Base-by-base conservation (phyloP, 805 yeast genomes). In the Wickerhamomyces tratensis region DNA sequence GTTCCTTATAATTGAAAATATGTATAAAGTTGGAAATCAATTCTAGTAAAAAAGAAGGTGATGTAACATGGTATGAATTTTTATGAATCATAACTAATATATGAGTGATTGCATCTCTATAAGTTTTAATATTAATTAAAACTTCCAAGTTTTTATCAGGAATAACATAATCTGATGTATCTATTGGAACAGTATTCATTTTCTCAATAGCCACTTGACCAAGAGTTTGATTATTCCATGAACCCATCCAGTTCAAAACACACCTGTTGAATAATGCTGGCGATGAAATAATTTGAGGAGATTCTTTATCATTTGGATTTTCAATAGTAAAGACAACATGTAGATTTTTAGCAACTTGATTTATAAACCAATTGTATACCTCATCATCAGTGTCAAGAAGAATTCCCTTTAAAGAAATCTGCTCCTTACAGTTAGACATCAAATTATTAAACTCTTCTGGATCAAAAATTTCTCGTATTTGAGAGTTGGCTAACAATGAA, bases 251-350 rank as follows among this genome's bases (percentile, higher is more conserved):
- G 53, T 82, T 77, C 35, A 91, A 61, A 2, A 86, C 94, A 66
- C 97, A 89, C 54, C 98, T 67, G 54, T 89, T 89, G 61, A 86
- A 81, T 33, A 89, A 63, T 0, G 97, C 97, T 0, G 96, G 95
- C 0, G 96, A 89, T 0, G 87, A 68, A 2, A 82, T 68, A 12
- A 80, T 68, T 15, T 71, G 73, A 0, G 79, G 67, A 8, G 57
- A 49, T 7, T 43, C 36, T 2, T 44, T 35, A 2, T 52, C 47
- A 13, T 68, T 61, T 0, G 77, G 73, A 29, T 80, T 79, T 44
- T 77, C 74, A 47, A 86, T 71, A 0, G 88, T 84, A 55, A 91
- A 86, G 0, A 87, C 76, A 26, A 88, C 89, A 58, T 91, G 98
- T 15, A 91, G 64, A 50, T 88, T 86, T 25, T 64, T 61, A 0